These are phyloP conservation scores for Solanum hybrid DNA, from an alignment of 305 asterid species.

Conservation along the genomic window DNA sequence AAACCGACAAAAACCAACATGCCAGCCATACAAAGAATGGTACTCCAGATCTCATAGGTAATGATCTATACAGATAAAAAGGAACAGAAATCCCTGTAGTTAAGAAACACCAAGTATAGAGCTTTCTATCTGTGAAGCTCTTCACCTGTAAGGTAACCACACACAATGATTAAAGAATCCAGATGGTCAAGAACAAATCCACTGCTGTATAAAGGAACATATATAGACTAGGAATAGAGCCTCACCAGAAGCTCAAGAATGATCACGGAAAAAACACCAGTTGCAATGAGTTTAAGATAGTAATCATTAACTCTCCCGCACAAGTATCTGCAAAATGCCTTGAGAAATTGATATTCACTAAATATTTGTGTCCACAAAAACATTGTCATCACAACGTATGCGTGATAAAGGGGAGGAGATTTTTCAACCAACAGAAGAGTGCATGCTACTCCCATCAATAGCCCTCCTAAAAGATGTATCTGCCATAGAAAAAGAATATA, in stretches of 20 bases:
- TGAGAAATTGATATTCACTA: slow-evolving; percentile 59
- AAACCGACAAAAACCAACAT: slow-evolving; percentile 71
- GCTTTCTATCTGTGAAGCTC: slow-evolving; percentile 80
- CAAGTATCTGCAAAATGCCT: slow-evolving; percentile 53
- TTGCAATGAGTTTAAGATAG: slow-evolving; percentile 39
- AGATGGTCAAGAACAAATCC: not conserved
- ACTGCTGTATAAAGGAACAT: slow-evolving; percentile 9
- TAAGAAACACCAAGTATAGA: slow-evolving; percentile 87
- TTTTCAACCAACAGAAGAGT: slow-evolving; percentile 59
- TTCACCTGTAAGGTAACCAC: slow-evolving; percentile 47
- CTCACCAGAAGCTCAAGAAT: slow-evolving; percentile 90
- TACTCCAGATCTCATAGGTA: slow-evolving; percentile 43
- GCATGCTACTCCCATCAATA: slow-evolving; percentile 51
- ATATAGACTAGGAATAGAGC: slow-evolving; percentile 2
- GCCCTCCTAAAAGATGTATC: slow-evolving; percentile 54
- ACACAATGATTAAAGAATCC: slow-evolving; percentile 9
- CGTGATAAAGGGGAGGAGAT: slow-evolving; percentile 89
- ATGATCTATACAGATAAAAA: slow-evolving; percentile 44
- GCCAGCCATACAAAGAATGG: slow-evolving; percentile 61
- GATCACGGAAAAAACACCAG: slow-evolving; percentile 42
- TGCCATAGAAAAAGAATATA: slow-evolving; percentile 20
- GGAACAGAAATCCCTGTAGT: slow-evolving; percentile 58
- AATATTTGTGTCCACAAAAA: slow-evolving; percentile 85
- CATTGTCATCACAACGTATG: slow-evolving; percentile 73
- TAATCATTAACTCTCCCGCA: slow-evolving; percentile 32